Conservation (phyloP, 345 rosid genomes). For the Syzygium jambos region DNA sequence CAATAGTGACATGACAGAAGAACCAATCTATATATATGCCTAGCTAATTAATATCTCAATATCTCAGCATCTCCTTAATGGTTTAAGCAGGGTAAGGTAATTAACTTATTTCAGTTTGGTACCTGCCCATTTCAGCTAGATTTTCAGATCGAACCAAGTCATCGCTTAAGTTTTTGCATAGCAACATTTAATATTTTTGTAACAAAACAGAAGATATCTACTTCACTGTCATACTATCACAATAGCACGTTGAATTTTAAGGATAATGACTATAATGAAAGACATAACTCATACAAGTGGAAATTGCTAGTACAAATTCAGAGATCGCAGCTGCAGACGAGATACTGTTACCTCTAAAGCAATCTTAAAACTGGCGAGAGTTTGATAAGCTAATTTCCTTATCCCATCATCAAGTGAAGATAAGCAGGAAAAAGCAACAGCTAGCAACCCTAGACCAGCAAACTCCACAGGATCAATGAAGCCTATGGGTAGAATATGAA, state of each 20-base stretch:
- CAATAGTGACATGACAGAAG: neutral
- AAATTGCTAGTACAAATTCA: neutral
- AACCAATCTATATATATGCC: neutral
- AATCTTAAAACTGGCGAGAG: conserved; percentile 50
- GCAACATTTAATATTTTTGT: neutral
- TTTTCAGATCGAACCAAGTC: neutral
- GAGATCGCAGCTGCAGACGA: neutral
- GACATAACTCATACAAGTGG: neutral
- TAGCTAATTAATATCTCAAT: neutral
- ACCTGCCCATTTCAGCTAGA: neutral
- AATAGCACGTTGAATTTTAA: neutral
- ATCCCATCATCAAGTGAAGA: conserved; percentile 76
- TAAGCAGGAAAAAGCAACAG: conserved; percentile 70
- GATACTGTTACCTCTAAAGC: conserved; percentile 60
- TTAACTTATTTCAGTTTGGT: neutral
- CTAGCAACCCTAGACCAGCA: conserved; percentile 83
- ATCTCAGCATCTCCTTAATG: neutral
- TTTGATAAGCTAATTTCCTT: conserved; percentile 78
- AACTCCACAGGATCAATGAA: conserved; percentile 78
- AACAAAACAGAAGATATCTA: neutral
- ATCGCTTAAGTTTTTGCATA: neutral
- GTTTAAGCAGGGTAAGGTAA: neutral
- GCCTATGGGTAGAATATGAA: conserved; percentile 46
- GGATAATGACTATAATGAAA: neutral
- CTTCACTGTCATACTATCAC: neutral